Percentiles rank a stretch among this genome's conserved stretches.
Evolutionary conservation across 257 asterid species (phyloP).

Genomic region (Dorcoceras hygrometricum): DNA sequence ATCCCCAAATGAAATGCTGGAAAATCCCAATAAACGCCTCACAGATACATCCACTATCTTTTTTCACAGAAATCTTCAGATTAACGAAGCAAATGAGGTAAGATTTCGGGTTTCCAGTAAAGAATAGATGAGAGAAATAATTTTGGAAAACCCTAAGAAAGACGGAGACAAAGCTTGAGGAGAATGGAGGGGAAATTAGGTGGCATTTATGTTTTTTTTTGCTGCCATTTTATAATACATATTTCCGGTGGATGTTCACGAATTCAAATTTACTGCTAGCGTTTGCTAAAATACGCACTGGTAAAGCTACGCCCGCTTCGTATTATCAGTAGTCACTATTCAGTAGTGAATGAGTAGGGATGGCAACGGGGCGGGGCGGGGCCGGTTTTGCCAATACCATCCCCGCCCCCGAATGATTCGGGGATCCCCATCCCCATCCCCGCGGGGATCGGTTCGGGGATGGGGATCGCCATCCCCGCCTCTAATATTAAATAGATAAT

Average conservation of each 20-base stretch:
- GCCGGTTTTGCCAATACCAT: too few species aligned
- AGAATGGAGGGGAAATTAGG: conserved; percentile 55
- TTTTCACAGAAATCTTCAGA: neutral
- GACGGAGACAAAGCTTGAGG: conserved; percentile 27
- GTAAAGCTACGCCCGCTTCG: neutral
- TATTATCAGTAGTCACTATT: too few species aligned
- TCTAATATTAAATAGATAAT: too few species aligned
- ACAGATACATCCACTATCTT: neutral
- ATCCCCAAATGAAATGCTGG: conserved; percentile 12
- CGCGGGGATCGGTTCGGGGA: too few species aligned
- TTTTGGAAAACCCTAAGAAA: conserved; percentile 39
- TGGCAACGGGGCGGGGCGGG: too few species aligned
- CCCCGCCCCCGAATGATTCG: too few species aligned
- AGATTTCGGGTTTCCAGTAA: conserved; percentile 1
- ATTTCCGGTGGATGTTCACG: conserved; percentile 30
- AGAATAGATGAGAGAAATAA: neutral
- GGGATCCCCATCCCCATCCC: too few species aligned
- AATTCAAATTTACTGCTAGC: conserved; percentile 30
- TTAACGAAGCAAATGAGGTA: conserved; percentile 3
- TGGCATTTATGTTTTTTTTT: conserved; percentile 31
- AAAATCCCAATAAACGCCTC: conserved; percentile 28
- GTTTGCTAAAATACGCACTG: neutral
- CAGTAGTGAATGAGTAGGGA: too few species aligned
- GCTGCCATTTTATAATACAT: neutral
- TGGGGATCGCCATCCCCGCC: too few species aligned